Conservation (phyloP, 352 stramenopile species). For the Achlya hypogyna region DNA sequence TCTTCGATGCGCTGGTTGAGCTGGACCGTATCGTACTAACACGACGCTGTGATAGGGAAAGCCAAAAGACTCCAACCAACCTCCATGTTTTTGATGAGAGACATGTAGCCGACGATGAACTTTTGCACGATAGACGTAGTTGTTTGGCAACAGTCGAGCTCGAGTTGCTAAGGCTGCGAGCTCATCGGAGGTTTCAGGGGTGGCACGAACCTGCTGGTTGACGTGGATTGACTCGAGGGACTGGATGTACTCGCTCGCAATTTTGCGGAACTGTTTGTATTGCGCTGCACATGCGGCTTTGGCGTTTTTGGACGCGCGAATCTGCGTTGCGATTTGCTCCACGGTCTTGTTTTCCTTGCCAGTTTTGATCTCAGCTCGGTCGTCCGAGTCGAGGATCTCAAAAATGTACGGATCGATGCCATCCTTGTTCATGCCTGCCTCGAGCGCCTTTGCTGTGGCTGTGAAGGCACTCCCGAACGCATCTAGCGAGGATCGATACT, state of each 20-base stretch:
- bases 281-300: neutral
- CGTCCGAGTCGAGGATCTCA: slow-evolving; percentile 12
- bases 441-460: neutral
- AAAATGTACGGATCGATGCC: slow-evolving; percentile 15
- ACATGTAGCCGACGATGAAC: slow-evolving; percentile 18
- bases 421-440: neutral
- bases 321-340: neutral
- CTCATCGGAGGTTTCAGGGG: neutral
- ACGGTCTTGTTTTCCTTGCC: slow-evolving; percentile 4
- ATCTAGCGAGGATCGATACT: neutral
- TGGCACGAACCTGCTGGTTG: slow-evolving; percentile 8
- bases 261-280: slow-evolving; percentile 19
- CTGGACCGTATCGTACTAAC: slow-evolving; percentile 13
- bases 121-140: slow-evolving; percentile 8
- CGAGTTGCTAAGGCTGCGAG: neutral
- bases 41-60: neutral
- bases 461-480: neutral
- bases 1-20: slow-evolving; percentile 10
- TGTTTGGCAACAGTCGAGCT: neutral
- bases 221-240: neutral
- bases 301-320: neutral
- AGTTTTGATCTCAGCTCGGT: neutral
- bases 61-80: neutral
- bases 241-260: slow-evolving; percentile 4
- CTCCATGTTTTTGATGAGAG: slow-evolving; percentile 15